Base-by-base conservation (phyloP, 192 early-diverging fungal species). In the Coemansia sp. region DNA sequence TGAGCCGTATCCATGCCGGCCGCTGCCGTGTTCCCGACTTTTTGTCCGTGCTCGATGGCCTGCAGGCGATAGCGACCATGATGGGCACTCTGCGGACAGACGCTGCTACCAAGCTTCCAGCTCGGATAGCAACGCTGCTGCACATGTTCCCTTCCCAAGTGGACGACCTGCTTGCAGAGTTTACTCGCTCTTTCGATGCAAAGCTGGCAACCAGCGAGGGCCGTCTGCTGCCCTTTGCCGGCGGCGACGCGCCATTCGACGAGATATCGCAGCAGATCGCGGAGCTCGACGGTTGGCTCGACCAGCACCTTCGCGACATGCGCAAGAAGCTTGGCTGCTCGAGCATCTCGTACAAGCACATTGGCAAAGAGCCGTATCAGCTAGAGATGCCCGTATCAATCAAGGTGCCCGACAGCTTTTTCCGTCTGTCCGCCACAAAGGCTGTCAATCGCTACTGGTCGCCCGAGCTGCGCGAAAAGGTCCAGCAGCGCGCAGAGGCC, bases 341-440 rank as follows among this genome's bases (percentile, higher is more conserved):
- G 6, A 87, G 86, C 58, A 74, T 95, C 30, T 73, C 78, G 4
- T 99, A 90, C 84, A 91, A 89, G 62, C 86, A 95, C 77, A 79
- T 97, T 54, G 95, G 95, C 45, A 99, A 99, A 73, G 97, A 99
- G 67, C 86, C 90, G 18, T 95, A 93, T 71, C 93, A 94, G 74
- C 62, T 99, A n/a, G 95, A 99, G 65, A 80, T 95, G 8, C 89
- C 95, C 0, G 84, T 84, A 28, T 83, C 74, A 36, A 73, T 88
- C 46, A 84, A 88, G 27, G 90, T 94, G 27, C 95, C 95, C 0
- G 60, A 61, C 42, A 77, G 85, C 59, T 99, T 93, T 88, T 80
- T 82, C 30, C 73, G 85, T 28, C 74, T 91, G 62, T 94, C 91
- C 4, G 82, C 86, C 23, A 99, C 95, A 3, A 83, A 85, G 68